phyloP scores from a whole-genome alignment of 2,329 filamentous ascomycete species.

The Zymoseptoria brevis region DNA sequence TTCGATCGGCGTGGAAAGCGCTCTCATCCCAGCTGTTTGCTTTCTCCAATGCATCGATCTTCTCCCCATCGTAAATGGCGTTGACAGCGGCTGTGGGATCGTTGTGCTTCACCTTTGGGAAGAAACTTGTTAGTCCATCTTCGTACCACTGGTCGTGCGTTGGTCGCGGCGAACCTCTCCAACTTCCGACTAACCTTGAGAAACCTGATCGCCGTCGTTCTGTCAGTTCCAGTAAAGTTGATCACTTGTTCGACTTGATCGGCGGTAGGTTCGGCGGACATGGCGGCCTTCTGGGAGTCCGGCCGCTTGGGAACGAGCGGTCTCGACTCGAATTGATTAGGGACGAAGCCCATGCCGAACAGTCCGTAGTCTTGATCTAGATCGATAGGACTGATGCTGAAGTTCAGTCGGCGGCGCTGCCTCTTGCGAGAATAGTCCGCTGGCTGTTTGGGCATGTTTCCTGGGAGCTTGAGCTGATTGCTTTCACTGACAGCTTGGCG shows the following conservation, averaged over 20 bases:
- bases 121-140: not conserved
- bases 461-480: not conserved
- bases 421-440: not conserved
- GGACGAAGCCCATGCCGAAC: slow-evolving; percentile 13
- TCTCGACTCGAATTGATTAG: slow-evolving; percentile 6
- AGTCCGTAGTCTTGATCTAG: not conserved
- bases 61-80: slow-evolving; percentile 27
- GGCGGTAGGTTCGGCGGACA: slow-evolving; percentile 21
- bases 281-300: slow-evolving; percentile 17
- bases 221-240: slow-evolving; percentile 13
- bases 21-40: slow-evolving; percentile 24
- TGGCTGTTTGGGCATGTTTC: not conserved
- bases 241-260: slow-evolving; percentile 20
- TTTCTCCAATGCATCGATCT: slow-evolving; percentile 21
- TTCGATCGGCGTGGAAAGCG: slow-evolving; percentile 21
- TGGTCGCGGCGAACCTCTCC: not conserved
- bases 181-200: slow-evolving; percentile 19
- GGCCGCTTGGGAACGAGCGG: slow-evolving; percentile 9
- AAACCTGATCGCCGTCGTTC: slow-evolving; percentile 21
- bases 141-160: not conserved
- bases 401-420: not conserved
- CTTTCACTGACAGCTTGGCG: not conserved
- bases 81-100: slow-evolving; percentile 22
- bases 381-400: not conserved
- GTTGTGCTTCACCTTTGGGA: slow-evolving; percentile 26